Evolutionary conservation across 495 filamentous ascomycete species (phyloP), one percentile per base, ranked within the genome.

Genomic region (Acidomyces sp.): DNA sequence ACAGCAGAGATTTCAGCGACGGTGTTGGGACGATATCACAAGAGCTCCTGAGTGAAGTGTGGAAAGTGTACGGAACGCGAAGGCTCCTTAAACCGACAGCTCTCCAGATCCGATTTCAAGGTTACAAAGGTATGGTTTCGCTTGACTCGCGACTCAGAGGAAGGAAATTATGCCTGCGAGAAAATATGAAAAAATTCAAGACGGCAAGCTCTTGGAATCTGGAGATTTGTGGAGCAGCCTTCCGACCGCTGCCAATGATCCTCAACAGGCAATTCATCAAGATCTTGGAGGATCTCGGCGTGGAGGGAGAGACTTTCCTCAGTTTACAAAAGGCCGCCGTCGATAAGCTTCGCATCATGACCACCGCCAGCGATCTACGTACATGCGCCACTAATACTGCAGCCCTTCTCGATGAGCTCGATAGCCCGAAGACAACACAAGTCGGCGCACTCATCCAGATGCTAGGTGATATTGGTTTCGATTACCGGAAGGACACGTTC

Each of bases 171-270:
- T 57, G 61, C 27, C 58, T 88, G 10, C 70, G 85, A 1, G 58
- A 62, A 0, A 83, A 77, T n/a, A 93, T 90, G 84, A 60, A 70
- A 35, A 93, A 93, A 49, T 90, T 88, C 49, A 46, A 62, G n/a
- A 73, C 70, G 18, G 49, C 56, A 0, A 65, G 72, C 16, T 59
- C 51, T 26, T 46, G 49, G 4, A 61, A 74, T 27, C 65, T 92
- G 3, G 85, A 87, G 45, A 83, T 93, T 39, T 90, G 84, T 51
- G 78, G 75, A 29, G 62, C 71, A 27, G 72, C 70, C 2, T 71
- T 68, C 17, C 72, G 65, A 29, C 78, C 78, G 0, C 66, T 87
- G 11, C 72, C 75, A 0, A 63, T 83, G 48, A 69, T 74, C 26
- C 68, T 93, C 2, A 87, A 88, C 52, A 72, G 75, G 1, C 80